These are phyloP conservation scores for Tulasnella sp. DNA, from an alignment of 768 basidiomycete species.

Conservation along the genomic window DNA sequence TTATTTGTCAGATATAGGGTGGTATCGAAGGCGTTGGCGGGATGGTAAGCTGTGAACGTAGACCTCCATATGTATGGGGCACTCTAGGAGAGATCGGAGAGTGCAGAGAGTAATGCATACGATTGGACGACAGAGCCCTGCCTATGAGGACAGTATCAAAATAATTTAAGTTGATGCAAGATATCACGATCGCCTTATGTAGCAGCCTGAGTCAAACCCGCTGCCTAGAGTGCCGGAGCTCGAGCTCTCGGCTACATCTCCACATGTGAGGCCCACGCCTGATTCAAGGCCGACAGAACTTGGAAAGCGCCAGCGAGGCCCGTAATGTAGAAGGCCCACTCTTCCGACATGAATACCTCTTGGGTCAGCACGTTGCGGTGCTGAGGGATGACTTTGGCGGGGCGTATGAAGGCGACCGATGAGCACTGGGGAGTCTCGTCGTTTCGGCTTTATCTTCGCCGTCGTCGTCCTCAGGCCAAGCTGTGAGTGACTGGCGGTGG, in stretches of 20 bases:
- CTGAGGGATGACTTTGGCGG: slow-evolving; percentile 6
- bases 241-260: slow-evolving; percentile 32
- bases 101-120: no score
- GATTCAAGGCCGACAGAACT: slow-evolving; percentile 26
- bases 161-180: no score
- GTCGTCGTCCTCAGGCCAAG: not conserved
- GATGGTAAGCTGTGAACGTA: no score
- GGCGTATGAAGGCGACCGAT: no score
- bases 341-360: slow-evolving; percentile 23
- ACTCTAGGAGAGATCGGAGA: no score
- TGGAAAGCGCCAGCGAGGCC: slow-evolving; percentile 33
- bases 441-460: not conserved
- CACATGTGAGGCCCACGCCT: slow-evolving; percentile 29
- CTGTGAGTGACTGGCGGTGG: slow-evolving; percentile 30
- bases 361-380: not conserved
- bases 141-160: no score
- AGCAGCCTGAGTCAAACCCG: not conserved
- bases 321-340: slow-evolving; percentile 34
- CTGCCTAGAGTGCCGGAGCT: slow-evolving; percentile 18
- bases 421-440: slow-evolving; percentile 6
- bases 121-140: no score
- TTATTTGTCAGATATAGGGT: no score
- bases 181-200: no score
- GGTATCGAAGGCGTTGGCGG: no score
- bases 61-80: no score